phyloP scores from a whole-genome alignment of 78 protist species.

The Polysphondylium violaceum region DNA sequence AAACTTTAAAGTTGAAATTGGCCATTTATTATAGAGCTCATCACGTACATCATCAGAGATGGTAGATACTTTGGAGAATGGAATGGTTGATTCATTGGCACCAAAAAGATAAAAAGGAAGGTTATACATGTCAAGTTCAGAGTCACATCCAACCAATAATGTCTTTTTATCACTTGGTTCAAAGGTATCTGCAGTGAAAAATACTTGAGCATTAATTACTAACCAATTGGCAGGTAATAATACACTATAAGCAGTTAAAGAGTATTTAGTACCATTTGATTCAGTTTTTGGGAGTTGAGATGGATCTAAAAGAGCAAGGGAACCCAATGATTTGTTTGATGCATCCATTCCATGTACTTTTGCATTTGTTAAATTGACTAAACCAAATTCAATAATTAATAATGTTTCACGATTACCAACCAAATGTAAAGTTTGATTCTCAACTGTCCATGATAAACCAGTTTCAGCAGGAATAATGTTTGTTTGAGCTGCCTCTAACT shows the following conservation, averaged over 20 bases:
- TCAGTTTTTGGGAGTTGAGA: slow-evolving; percentile 47
- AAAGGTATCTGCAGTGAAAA: slow-evolving; percentile 46
- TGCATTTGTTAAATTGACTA: not conserved
- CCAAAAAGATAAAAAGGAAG: slow-evolving; percentile 47
- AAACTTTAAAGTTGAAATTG: not conserved
- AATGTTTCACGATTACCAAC: not conserved
- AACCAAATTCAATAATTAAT: not conserved
- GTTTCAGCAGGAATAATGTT: not conserved
- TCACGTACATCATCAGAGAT: not conserved
- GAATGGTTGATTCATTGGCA: not conserved
- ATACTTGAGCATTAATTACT: not conserved
- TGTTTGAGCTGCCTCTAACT: not conserved
- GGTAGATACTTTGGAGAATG: not conserved
- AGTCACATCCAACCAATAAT: too few species aligned
- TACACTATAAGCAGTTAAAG: slow-evolving; percentile 6
- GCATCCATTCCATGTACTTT: not conserved
- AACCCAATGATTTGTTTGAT: not conserved
- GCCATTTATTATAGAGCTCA: not conserved
- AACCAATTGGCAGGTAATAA: slow-evolving; percentile 14
- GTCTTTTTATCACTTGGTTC: slow-evolving; percentile 54
- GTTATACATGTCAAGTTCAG: not conserved
- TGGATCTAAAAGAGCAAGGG: not conserved
- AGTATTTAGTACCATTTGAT: slow-evolving; percentile 27
- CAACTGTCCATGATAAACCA: not conserved
- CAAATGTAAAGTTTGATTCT: not conserved